These are phyloP conservation scores for Pythium utonaiense DNA, from an alignment of 352 stramenopile genomes.

Conservation along the genomic window DNA sequence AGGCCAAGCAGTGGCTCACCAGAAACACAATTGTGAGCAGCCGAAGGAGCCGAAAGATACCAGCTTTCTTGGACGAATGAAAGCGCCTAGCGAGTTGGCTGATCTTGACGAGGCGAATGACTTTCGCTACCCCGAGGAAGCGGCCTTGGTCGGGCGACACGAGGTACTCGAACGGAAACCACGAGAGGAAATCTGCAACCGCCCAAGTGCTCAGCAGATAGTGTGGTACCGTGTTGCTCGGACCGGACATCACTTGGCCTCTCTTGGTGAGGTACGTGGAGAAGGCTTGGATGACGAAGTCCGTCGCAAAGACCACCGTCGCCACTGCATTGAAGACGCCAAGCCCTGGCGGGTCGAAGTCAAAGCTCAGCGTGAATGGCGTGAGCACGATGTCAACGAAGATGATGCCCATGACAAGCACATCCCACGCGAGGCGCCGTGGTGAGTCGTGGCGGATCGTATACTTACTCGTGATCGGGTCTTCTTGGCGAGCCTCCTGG, in stretches of 20 bases:
- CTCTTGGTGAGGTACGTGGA: constrained; percentile 51
- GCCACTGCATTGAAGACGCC: constrained; percentile 31
- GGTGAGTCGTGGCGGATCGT: constrained; percentile 50
- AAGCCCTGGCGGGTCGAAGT: constrained; percentile 28
- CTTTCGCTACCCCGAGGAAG: constrained; percentile 60
- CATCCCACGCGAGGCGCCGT: constrained; percentile 41
- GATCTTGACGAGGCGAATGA: constrained; percentile 68
- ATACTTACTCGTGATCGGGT: constrained; percentile 30
- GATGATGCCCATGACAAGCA: constrained; percentile 52
- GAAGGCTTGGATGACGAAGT: constrained; percentile 55
- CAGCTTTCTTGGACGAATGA: constrained; percentile 63
- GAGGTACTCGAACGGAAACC: constrained; percentile 61
- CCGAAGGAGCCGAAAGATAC: constrained; percentile 49
- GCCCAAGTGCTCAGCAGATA: constrained; percentile 58
- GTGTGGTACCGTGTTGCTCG: constrained; percentile 33
- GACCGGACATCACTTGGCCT: constrained; percentile 48
- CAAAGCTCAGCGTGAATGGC: constrained; percentile 48
- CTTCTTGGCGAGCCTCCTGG: constrained; percentile 31
- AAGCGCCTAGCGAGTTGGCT: constrained; percentile 50
- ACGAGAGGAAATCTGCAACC: constrained; percentile 60
- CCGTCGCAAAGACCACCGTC: constrained; percentile 44
- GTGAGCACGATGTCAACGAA: constrained; percentile 52
- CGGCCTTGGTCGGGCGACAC: constrained; percentile 30
- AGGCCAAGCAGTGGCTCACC: constrained; percentile 50
- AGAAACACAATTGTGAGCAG: constrained; percentile 53